Conservation (phyloP, 768 basidiomycete species). For the Gautieria morchelliformis region DNA sequence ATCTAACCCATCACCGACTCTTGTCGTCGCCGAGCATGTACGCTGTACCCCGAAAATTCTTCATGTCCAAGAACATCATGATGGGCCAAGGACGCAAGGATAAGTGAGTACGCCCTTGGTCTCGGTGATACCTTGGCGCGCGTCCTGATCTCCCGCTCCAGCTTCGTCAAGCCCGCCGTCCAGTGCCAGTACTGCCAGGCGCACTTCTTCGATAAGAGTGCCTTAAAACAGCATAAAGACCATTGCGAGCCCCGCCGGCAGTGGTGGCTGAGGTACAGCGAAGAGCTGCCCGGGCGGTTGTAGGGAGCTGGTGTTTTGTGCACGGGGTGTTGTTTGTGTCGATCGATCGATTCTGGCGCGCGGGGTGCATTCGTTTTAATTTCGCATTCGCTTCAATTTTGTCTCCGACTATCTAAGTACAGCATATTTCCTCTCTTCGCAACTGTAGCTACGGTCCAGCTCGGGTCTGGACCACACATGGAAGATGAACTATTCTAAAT, state of each 20-base stretch:
- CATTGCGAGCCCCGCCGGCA: slow-evolving; percentile 7
- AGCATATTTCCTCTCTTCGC: too few species aligned
- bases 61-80: background rate
- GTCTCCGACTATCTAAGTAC: background rate
- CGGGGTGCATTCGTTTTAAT: background rate
- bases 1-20: background rate
- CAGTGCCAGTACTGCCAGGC: slow-evolving; percentile 6
- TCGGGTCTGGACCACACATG: too few species aligned
- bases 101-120: background rate
- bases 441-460: too few species aligned
- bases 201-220: background rate
- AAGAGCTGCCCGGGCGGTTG: slow-evolving; percentile 6
- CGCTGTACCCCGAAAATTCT: background rate
- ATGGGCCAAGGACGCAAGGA: background rate
- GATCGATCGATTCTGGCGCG: background rate
- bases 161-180: background rate
- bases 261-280: slow-evolving; percentile 7
- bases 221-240: slow-evolving; percentile 5
- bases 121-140: background rate
- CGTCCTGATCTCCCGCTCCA: background rate
- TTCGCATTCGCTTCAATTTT: background rate
- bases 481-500: too few species aligned
- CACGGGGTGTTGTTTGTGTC: background rate
- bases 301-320: background rate
- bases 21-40: background rate